Evolutionary conservation across 2,329 filamentous ascomycete species (phyloP), one percentile per base, ranked within the genome.

Genomic region (Fusarium torulosum): DNA sequence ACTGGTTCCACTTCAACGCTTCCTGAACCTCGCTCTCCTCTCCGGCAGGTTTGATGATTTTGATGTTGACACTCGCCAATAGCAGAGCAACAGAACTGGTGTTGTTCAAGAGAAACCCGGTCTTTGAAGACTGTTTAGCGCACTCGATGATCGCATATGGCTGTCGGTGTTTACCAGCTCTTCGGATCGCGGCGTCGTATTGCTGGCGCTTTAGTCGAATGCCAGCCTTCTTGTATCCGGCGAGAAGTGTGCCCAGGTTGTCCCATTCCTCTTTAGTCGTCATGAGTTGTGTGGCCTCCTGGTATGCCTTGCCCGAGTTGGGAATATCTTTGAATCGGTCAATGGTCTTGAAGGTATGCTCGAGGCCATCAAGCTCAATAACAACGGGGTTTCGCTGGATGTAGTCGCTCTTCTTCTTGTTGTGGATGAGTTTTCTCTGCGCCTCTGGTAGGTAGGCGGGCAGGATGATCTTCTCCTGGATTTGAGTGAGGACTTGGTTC

Each of bases 401-500:
- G 59, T 76, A 76, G 66, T 82, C 77, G 66, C 80, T 78, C 75
- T 83, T 79, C 63, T 81, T 82, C 15, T 74, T 66, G 59, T 80
- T 78, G 78, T 82, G 84, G 69, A 91, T 77, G 60, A 85, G 81
- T 68, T 84, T 80, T 70, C 81, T 84, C 77, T 90, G 85, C 50
- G 79, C 76, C 27, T 74, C 58, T 21, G 83, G 81, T 27, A 92
- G 85, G 74, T 88, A 85, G 31, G 82, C 78, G n/a, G 88, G 88
- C 41, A 91, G 78, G 74, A 91, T 85, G 75, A 89, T 83, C 69
- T 85, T 85, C 44, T 83, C 78, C 66, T 88, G 86, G 73, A 91
- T 83, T 21, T 72, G 76, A 40, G 77, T 75, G 63, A 91, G 84
- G 31, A 83, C 72, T 14, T 75, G 59, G 74, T 90, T 84, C 61